Percentiles rank a stretch among this genome's conserved stretches.
Evolutionary conservation across 768 basidiomycete species (phyloP).

Genomic region (Pleurotus pulmonarius): DNA sequence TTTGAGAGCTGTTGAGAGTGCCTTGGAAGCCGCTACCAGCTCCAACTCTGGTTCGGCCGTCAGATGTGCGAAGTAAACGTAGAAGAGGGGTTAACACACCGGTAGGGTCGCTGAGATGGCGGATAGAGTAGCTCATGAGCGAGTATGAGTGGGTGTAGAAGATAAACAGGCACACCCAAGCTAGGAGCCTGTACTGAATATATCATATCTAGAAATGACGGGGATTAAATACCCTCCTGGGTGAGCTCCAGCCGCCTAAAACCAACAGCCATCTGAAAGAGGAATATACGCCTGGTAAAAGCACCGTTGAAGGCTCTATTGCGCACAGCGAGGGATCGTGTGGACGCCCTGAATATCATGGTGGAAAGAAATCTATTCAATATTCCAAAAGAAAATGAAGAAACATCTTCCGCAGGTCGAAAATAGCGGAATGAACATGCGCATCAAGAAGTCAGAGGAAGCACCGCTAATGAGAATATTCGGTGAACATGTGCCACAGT

Average conservation of each 20-base stretch:
- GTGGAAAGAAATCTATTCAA: neutral
- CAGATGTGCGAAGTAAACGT: neutral
- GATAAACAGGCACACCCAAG: neutral
- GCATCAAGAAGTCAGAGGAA: conserved; percentile 1
- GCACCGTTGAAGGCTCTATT: neutral
- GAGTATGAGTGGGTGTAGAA: neutral
- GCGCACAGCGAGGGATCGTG: too few relatives aligned
- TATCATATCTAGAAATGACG: neutral
- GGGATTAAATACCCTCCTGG: neutral
- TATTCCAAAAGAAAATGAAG: neutral
- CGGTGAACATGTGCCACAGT: neutral
- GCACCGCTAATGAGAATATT: neutral
- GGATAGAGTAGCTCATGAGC: conserved; percentile 1
- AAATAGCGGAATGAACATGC: neutral
- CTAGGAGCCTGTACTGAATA: too few relatives aligned
- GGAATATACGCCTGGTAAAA: conserved; percentile 1
- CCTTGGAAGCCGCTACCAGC: conserved; percentile 1
- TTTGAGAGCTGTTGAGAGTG: neutral
- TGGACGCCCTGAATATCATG: too few relatives aligned
- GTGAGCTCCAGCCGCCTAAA: neutral
- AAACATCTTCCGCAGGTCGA: neutral
- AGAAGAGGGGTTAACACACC: neutral
- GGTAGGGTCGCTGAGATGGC: conserved; percentile 2
- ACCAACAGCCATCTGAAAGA: neutral
- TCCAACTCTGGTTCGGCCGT: neutral